Conservation (phyloP, 2,329 filamentous ascomycete species). For the Colletotrichum lentis region DNA sequence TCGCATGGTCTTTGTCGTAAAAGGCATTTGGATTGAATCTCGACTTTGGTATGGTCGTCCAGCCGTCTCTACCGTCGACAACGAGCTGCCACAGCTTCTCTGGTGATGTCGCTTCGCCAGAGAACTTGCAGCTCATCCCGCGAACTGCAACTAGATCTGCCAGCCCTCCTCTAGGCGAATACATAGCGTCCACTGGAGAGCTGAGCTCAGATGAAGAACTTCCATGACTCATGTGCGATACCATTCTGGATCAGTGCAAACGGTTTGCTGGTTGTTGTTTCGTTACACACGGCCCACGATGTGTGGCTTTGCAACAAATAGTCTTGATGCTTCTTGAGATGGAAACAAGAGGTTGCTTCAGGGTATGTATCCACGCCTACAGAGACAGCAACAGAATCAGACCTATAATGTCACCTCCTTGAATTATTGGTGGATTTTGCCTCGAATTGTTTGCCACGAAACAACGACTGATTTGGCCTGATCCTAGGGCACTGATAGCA, state of each 20-base stretch:
- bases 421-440: not conserved
- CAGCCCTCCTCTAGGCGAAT: slow-evolving; percentile 2
- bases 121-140: slow-evolving; percentile 41
- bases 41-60: slow-evolving; percentile 23
- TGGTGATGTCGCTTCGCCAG: slow-evolving; percentile 37
- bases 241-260: not conserved
- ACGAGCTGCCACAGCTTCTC: slow-evolving; percentile 39
- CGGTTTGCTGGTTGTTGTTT: not conserved
- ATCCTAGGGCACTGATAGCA: not conserved
- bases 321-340: not conserved
- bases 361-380: not conserved
- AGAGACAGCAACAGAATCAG: not conserved
- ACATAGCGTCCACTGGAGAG: slow-evolving; percentile 21
- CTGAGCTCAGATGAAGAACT: slow-evolving; percentile 9
- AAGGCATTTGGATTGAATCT: slow-evolving; percentile 25
- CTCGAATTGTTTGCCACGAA: not conserved
- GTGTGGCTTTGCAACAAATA: not conserved
- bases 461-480: not conserved
- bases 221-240: slow-evolving; percentile 19
- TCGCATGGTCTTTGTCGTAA: slow-evolving; percentile 13
- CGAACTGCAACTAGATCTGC: slow-evolving; percentile 40
- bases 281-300: slow-evolving; percentile 13
- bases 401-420: no score
- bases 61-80: slow-evolving; percentile 7
- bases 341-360: not conserved